A percentile compares a stretch with the other conserved stretches of the same genome.
These are phyloP conservation scores for Phialophora chinensis DNA, from an alignment of 2,329 filamentous ascomycete species.

Conservation along the genomic window DNA sequence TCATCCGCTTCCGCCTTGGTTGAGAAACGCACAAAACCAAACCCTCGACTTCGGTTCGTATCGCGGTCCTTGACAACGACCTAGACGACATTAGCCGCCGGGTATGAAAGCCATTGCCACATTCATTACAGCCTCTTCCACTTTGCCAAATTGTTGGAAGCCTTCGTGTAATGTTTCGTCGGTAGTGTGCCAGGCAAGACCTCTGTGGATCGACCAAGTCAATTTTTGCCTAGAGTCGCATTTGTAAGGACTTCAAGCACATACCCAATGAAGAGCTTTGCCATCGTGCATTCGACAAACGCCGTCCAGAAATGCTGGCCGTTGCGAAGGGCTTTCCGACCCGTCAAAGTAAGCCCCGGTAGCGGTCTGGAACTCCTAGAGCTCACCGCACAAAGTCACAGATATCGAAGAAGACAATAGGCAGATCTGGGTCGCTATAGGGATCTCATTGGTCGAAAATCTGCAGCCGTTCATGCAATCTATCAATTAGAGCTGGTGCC, in stretches of 20 bases:
- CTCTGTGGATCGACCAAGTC: conserved; percentile 60
- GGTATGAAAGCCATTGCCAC: conserved; percentile 26
- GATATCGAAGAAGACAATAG: conserved; percentile 28
- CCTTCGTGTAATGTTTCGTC: conserved; percentile 84
- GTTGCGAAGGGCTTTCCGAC: conserved; percentile 6
- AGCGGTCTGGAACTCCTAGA: conserved; percentile 25
- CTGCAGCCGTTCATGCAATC: conserved; percentile 34
- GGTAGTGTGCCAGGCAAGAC: conserved; percentile 98
- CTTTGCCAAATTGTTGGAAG: conserved; percentile 87
- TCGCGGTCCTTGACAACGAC: conserved; percentile 98
- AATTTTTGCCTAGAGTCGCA: conserved; percentile 20
- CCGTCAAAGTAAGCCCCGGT: conserved; percentile 19
- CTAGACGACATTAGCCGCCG: conserved; percentile 55
- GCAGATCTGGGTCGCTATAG: conserved; percentile 22
- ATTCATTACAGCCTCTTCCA: conserved; percentile 84
- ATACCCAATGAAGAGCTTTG: conserved; percentile 42
- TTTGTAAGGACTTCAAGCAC: conserved; percentile 20
- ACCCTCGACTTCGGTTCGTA: conserved; percentile 93
- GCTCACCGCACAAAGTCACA: conserved; percentile 28
- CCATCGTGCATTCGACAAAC: conserved; percentile 31
- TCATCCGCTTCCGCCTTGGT: conserved; percentile 50
- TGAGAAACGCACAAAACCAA: conserved; percentile 91
- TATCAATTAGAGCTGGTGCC: conserved; percentile 32
- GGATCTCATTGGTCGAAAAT: conserved; percentile 32
- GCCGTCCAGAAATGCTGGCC: conserved; percentile 7